Percentiles rank a stretch among this genome's conserved stretches.
phyloP scores from a whole-genome alignment of 164 flowering plant genomes.

The Liquidambar formosana region DNA sequence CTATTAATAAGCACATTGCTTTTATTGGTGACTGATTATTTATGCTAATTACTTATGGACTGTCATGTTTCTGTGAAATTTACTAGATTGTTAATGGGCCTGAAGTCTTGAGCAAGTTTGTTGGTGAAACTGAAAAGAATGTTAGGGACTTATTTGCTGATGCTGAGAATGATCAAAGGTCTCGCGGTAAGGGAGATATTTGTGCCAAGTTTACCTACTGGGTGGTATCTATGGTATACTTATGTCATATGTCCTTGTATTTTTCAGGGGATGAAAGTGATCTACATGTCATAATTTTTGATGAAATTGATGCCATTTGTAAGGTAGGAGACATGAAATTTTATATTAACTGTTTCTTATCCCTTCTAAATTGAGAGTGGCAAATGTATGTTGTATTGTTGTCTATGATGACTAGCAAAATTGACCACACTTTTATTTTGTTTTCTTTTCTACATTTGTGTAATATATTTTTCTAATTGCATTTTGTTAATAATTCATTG shows the following conservation, averaged over 20 bases:
- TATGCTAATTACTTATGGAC: neutral
- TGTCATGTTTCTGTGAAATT: neutral
- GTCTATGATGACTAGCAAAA: too few relatives aligned
- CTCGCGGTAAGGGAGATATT: slow-evolving; percentile 28
- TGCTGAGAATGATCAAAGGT: slow-evolving; percentile 53
- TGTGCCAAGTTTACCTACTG: neutral
- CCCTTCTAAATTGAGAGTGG: neutral
- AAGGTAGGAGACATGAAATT: slow-evolving; percentile 31
- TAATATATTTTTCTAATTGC: too few relatives aligned
- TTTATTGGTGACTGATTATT: neutral
- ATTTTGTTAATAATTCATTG: too few relatives aligned
- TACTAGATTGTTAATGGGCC: slow-evolving; percentile 50
- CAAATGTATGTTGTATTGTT: too few relatives aligned
- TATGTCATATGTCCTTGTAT: neutral
- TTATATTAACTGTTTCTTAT: neutral
- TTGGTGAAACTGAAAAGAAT: slow-evolving; percentile 57
- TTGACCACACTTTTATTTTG: too few relatives aligned
- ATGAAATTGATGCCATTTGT: slow-evolving; percentile 60
- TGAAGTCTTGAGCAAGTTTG: slow-evolving; percentile 54
- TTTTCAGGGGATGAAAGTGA: slow-evolving; percentile 52
- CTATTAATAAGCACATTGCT: too few relatives aligned
- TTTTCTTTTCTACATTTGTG: too few relatives aligned
- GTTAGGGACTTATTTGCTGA: slow-evolving; percentile 53
- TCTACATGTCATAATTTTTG: slow-evolving; percentile 55
- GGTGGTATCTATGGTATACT: neutral